Base-by-base conservation (phyloP, 1,139 yeast species). In the Saccharomyces hybrid region DNA sequence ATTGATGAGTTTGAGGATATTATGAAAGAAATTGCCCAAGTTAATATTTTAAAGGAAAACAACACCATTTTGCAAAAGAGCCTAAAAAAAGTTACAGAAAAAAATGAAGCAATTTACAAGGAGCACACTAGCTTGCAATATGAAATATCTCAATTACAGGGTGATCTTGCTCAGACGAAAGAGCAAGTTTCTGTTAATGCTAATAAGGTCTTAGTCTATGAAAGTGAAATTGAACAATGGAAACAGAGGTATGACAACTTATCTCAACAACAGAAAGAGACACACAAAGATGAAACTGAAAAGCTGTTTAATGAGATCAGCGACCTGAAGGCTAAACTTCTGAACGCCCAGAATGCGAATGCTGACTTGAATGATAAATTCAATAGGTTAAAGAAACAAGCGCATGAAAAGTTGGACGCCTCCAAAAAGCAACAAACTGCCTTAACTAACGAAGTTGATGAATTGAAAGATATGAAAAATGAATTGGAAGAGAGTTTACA, bases 1-100 rank as follows among this genome's bases (percentile, higher is more conserved):
- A 65, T 76, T 2, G 68, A 73, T 20, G 83, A 82, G 46, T 82
- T 84, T 53, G 71, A 76, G n/a, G 76, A 77, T 50, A 70, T 87
- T 55, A 64, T 80, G 57, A 80, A 79, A 48, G 87, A 85, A 64
- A 72, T 88, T 53, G 81, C 83, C 54, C 91, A 86, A 58, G 70
- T 89, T 65, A 85, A 82, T 59, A 75, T 87, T 44, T 73, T 87
- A 57, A 80, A 88, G 56, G 96, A 89, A 64, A 85, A 90, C 63
- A 88, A 88, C 64, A 73, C 77, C 14, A 78, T 85, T 7, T 75
- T 89, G 57, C 78, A 95, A 57, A 73, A 76, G 49, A 91, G 87
- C 58, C 69, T 73, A 49, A 63, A 65, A 5, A 54, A 55, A 11
- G 54, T 58, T n/a, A 55, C 49, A 25, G 54, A 60, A 6, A 64